Base-by-base conservation (phyloP, 805 yeast genomes). In the Lipomyces japonicus region DNA sequence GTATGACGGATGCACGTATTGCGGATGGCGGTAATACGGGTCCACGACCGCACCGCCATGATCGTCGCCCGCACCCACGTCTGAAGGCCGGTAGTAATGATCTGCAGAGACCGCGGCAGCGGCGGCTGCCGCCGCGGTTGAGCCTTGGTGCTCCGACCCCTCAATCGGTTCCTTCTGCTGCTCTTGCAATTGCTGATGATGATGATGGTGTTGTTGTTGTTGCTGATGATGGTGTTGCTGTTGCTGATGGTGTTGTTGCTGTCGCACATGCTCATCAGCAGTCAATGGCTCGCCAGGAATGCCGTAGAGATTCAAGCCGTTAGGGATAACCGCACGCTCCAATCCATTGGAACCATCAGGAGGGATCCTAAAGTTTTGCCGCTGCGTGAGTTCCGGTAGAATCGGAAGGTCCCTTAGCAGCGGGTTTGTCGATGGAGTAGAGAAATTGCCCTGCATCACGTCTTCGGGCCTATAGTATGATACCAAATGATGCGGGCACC, bases 401-500 rank as follows among this genome's bases (percentile, higher is more conserved):
- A 71, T 73, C 16, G 66, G 65, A 0, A 79, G 55, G 50, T 78
- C 75, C 50, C 75, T 75, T 47, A 86, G 72, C 18, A 63, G 59
- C 5, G 76, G 73, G 5, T 76, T 67, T 36, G 76, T 76, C 3
- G 79, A 70, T 0, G 95, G 95, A 23, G 81, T 70, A 0, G 66
- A 61, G 40, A 89, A 69, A 36, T 69, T 71, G 3, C 82, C 81
- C 30, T 71, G 69, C 44, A 78, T 62, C 3, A 88, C 93, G 65
- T 90, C 96, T 19, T 78, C 78, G 0, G 88, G 82, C 26, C 77
- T 71, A 64, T 87, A 90, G 67, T 90, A 90, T 6, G 90, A 80
- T 2, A 90, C 80, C 48, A 90, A 67, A 63, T 91, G 96, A 49
- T 63, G 65, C 4, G 60, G 61, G 26, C 60, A 52, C 19, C 68